Evolutionary conservation across 805 yeast species (phyloP), one percentile per base, ranked within the genome.

Genomic region (Candida glaebosa): DNA sequence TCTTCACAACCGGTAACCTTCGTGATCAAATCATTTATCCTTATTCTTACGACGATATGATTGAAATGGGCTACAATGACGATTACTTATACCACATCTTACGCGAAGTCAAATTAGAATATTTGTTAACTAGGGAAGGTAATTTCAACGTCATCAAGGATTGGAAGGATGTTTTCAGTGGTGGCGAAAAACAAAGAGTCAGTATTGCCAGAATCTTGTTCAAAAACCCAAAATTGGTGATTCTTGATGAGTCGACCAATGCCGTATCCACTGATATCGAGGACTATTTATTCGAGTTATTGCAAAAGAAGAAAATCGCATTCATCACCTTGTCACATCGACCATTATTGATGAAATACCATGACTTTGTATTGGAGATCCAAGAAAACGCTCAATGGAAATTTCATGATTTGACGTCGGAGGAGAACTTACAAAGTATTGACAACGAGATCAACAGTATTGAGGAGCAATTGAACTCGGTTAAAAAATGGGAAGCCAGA

Each of bases 11-110:
- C 44, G 96, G 96, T 5, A 83, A 91, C 18, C 76, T 90, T 47
- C 77, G 96, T 50, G 97, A 90, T 57, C 98, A 90, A 65, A 77
- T 90, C 34, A 89, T 87, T 33, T 90, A 90, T 56, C 98, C 98
- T 3, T 67, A 79, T 63, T 79, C 86, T 15, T 80, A 87, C 53
- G 78, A 75, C 32, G 90, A 87, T 37, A 87, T 89, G 84, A 64
- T 84, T 35, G 82, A 77, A 40, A 69, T 71, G 61, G 95, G 95
- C 2, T 67, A 66, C 47, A 78, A 78, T 31, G 97, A 90, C 63
- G 78, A 72, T 38, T 81, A 82, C 45, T 69, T 90, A 50, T 75
- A 78, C 48, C 77, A 75, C 45, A 80, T 86, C 35, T 68, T 90
- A 51, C 67, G 77, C 38, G 86, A 82, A 52, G 96, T 90, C 30